These are phyloP conservation scores for Pilaira anomala DNA, from an alignment of 192 early-diverging fungal species.

Conservation along the genomic window DNA sequence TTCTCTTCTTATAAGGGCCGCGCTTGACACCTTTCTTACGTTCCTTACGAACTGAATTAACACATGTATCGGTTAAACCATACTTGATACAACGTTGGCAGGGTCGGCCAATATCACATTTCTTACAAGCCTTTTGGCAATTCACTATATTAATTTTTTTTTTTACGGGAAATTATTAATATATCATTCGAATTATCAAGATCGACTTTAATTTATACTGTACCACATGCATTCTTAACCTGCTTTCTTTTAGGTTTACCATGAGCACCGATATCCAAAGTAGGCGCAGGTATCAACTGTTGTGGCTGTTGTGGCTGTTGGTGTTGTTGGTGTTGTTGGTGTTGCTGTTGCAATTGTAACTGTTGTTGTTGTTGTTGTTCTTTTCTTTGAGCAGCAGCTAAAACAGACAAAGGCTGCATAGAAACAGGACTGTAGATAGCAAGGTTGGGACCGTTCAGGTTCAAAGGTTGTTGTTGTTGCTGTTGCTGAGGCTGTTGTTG, in stretches of 20 bases:
- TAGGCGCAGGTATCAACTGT: slow-evolving; percentile 20
- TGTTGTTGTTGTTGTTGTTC: slow-evolving; percentile 29
- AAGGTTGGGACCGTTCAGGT: slow-evolving; percentile 2
- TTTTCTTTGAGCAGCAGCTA: slow-evolving; percentile 12
- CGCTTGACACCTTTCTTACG: slow-evolving; percentile 80
- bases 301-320: slow-evolving; percentile 22
- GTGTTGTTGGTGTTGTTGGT: slow-evolving; percentile 17
- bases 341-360: slow-evolving; percentile 27
- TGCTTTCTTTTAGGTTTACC: slow-evolving; percentile 55
- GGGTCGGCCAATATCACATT: slow-evolving; percentile 82
- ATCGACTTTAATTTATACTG: slow-evolving; percentile 2
- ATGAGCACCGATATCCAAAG: slow-evolving; percentile 26
- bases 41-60: slow-evolving; percentile 76
- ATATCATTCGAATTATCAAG: not conserved
- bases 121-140: slow-evolving; percentile 89
- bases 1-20: slow-evolving; percentile 74
- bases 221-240: slow-evolving; percentile 90
- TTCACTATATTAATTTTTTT: slow-evolving; percentile 49
- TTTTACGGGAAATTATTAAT: too few relatives aligned
- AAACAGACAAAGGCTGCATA: slow-evolving; percentile 11
- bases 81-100: slow-evolving; percentile 80
- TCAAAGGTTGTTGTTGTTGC: not conserved
- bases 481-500: not conserved
- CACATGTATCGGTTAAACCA: slow-evolving; percentile 62
- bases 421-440: not conserved